Evolutionary conservation across 306 rosid species (phyloP), one percentile per base, ranked within the genome.

Genomic region (Cicer arietinum): DNA sequence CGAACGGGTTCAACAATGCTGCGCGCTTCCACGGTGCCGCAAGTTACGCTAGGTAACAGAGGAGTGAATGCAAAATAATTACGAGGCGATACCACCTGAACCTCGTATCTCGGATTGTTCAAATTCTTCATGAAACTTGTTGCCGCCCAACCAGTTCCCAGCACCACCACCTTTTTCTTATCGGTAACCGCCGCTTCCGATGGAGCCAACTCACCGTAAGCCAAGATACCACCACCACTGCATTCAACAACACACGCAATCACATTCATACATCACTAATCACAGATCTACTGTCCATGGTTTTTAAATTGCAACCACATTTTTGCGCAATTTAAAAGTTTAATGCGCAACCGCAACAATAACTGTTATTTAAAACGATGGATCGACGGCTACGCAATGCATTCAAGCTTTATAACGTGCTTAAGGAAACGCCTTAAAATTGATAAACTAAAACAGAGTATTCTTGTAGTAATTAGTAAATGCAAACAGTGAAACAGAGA

Each of bases 61-160:
- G 99, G 99, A 57, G 99, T 94, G 85, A 94, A 94, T 0, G 97
- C 93, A 77, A 94, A 94, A 54, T 89, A 94, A 72, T 94, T 94
- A 4, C 99, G 92, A 69, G 99, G 99, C 16, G 99, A 94, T 16
- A 94, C 74, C 52, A 94, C 89, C 60, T 90, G 92, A 67, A 94
- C 93, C 68, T 94, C 99, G 50, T 89, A 94, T 41, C 81, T 78
- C 0, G 93, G 89, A 69, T 60, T 79, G 7, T 85, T 80, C 11
- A 94, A 80, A 82, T 85, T 90, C 93, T 88, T 94, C 79, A 94
- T 30, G 79, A 94, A 94, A 83, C 95, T 92, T 6, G 99, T 94
- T 41, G 88, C 92, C 16, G 95, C 99, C 99, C 99, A 94, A 17
- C 99, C 99, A n/a, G 97, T 94, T 77, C 99, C 99, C 71, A 94